A percentile compares a stretch with the other conserved stretches of the same genome.
phyloP scores from a whole-genome alignment of 305 asterid species.

The Euphrasia arctica region DNA sequence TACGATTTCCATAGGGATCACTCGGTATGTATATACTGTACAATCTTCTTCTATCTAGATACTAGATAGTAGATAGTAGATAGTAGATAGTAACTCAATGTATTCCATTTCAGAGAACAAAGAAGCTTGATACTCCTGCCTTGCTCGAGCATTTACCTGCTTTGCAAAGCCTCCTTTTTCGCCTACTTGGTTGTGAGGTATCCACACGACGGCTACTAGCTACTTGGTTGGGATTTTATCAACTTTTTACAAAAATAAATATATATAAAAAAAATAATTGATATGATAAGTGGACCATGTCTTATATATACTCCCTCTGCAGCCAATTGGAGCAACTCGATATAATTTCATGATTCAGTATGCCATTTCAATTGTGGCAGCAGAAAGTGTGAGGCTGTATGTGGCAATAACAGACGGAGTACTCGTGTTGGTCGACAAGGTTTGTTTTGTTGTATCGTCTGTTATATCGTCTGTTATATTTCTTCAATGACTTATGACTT shows the following conservation, averaged over 20 bases:
- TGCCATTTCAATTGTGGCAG: conserved; percentile 78
- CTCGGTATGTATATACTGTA: conserved; percentile 36
- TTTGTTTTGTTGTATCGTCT: conserved; percentile 13
- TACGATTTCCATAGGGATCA: conserved; percentile 69
- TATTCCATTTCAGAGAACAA: conserved; percentile 51
- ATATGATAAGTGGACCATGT: conserved; percentile 19
- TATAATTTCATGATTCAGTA: conserved; percentile 61
- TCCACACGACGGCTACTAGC: conserved; percentile 6
- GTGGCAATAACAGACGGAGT: conserved; percentile 83
- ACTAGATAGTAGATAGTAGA: not conserved
- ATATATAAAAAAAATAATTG: conserved; percentile 3
- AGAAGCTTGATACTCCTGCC: conserved; percentile 47
- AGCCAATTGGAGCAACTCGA: conserved; percentile 68
- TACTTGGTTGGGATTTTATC: conserved; percentile 4
- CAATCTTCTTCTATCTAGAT: conserved; percentile 10
- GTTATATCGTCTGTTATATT: too few relatives aligned
- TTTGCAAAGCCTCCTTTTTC: conserved; percentile 73
- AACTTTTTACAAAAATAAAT: not conserved
- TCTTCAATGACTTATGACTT: conserved; percentile 12
- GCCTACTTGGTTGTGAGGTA: conserved; percentile 78
- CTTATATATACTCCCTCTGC: conserved; percentile 27
- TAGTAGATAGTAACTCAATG: too few relatives aligned
- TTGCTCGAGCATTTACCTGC: conserved; percentile 68
- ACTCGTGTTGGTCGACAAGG: conserved; percentile 79
- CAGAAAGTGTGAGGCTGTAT: conserved; percentile 76